Evolutionary conservation across 805 yeast genomes (phyloP), one percentile per base, ranked within the genome.

Genomic region (Suhomyces vadensis): DNA sequence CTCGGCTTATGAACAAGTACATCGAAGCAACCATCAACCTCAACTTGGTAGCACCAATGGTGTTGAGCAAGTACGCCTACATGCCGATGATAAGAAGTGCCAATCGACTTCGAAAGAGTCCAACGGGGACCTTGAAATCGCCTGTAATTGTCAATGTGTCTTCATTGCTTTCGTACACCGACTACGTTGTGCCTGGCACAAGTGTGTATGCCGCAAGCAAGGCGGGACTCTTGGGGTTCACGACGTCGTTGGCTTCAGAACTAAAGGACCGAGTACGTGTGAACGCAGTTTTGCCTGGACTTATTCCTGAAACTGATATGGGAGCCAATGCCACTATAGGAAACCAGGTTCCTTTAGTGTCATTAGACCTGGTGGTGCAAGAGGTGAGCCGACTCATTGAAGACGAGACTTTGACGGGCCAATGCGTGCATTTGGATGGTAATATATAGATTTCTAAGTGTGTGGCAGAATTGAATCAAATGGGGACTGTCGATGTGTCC

Each of bases 141-240:
- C 71, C 74, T 0, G 48, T 51, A 19, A 78, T 88, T 10, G 55
- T 87, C 24, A 87, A 85, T 55, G 63, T 88, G 1, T 78, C 92
- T 2, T 86, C 95, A 0, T 73, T 84, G 6, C 64, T 88, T 17
- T 79, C 85, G 0, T 36, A 66, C 3, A 65, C 72, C 0, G 58
- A 60, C 8, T 39, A 52, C 4, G 48, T 53, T 1, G 49, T 69
- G 0, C 73, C 76, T 3, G 95, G 95, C 1, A 74, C 89, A 0
- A 49, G 80, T 0, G 82, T 82, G 0, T 88, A 88, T 53, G 67
- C 84, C 0, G 86, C 90, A 0, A 69, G 85, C 42, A 88, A 88
- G 56, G 82, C 84, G 0, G 96, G 89, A 0, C 55, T 88, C 3
- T 63, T 77, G 38, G 84, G 84, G 3, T 80, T 87, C 52, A 77